Base-by-base conservation (phyloP, 208 protist genomes). In the Trypanosoma theileri region DNA sequence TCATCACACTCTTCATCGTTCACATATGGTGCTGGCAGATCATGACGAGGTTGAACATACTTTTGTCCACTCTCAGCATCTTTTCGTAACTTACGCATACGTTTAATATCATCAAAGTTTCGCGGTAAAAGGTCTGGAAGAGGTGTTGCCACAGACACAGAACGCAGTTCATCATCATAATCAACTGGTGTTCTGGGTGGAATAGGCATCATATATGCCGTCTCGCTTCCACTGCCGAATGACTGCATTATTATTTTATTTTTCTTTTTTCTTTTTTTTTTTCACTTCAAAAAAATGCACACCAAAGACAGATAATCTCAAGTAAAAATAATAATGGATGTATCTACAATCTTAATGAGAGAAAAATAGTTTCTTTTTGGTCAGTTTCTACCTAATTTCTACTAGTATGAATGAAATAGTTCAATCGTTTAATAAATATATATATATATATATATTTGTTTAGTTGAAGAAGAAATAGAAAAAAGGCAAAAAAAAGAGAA, bases 1-100 rank as follows among this genome's bases (percentile, higher is more conserved):
- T 92, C 83, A 62, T 92, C 86, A 69, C 80, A 87, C 72, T 92
- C 83, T 46, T 88, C 81, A 65, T 92, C 86, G 79, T 89, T 89
- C 45, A 89, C 83, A 77, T 92, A 92, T 28, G 86, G 86, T 46
- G 76, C 75, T 10, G 86, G 83, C 31, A 92, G 66, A 40, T 87
- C 81, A 46, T 69, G 70, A 42, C 81, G 81, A 14, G 83, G 83
- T 4, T 78, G 52, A 13, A 92, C 82, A 63, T 80, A 81, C 59
- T 86, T 84, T 54, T 76, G 78, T 62, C 67, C 79, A 13, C 67
- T 69, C 9, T 89, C 84, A 17, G 67, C 79, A 45, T 88, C 83
- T 62, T 80, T 80, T 48, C 80, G 77, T 59, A 89, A 57, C 40
- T 71, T 82, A 42, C 81, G 80, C 78, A 92, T 81, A 50, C 70